These are phyloP conservation scores for Miscanthus lutarioriparius DNA, from an alignment of 176 grass and related monocot species.

Conservation along the genomic window DNA sequence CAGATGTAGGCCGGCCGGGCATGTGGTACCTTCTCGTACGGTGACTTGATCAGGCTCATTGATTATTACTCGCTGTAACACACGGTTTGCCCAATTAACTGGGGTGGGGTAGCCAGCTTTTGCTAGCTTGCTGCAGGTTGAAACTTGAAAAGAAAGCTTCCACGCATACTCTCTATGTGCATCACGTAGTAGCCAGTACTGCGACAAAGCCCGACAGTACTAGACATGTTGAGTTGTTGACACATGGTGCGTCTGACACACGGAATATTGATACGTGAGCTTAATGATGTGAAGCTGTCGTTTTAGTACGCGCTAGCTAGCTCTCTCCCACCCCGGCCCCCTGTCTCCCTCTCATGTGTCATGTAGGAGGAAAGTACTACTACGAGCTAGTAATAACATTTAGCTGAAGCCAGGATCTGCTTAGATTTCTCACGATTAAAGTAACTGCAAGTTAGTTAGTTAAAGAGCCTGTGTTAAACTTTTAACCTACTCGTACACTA, in stretches of 20 bases:
- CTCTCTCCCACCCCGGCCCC: too few relatives aligned
- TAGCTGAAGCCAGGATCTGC: too few relatives aligned
- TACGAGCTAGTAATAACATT: too few relatives aligned
- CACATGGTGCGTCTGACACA: constrained; percentile 58
- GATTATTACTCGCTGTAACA: constrained; percentile 14
- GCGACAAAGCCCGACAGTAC: too few relatives aligned
- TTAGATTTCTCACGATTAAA: too few relatives aligned
- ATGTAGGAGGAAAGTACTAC: too few relatives aligned
- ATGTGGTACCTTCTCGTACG: neutral
- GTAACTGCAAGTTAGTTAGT: too few relatives aligned
- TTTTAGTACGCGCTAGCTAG: constrained; percentile 37
- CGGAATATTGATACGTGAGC: constrained; percentile 53
- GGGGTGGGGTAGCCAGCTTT: neutral
- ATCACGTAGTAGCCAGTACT: too few relatives aligned
- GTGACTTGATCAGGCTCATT: neutral
- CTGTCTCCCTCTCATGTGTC: neutral
- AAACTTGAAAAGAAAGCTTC: constrained; percentile 24
- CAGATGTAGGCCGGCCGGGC: neutral
- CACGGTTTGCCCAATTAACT: neutral
- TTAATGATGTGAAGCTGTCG: constrained; percentile 46
- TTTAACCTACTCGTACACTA: too few relatives aligned
- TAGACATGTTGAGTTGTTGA: constrained; percentile 59
- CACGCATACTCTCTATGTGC: too few relatives aligned
- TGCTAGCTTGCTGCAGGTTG: neutral
- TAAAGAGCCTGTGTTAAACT: too few relatives aligned